Base-by-base conservation (phyloP, 441 rosid species). In the Macaranga tanarius region DNA sequence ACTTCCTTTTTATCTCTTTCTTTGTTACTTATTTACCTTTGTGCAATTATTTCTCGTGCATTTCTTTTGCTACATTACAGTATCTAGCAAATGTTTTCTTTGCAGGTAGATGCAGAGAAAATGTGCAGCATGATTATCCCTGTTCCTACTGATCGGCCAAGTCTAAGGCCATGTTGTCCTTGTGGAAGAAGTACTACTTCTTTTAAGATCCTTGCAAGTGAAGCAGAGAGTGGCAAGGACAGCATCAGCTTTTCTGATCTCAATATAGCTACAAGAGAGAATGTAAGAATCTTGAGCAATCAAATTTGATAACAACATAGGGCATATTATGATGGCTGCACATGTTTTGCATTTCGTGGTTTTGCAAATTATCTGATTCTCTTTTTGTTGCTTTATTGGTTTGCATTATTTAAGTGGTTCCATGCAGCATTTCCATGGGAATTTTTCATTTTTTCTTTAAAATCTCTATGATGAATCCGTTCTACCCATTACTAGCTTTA, bases 21-120 rank as follows among this genome's bases (percentile, higher is more conserved):
- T 11, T 17, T 23, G 38, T 57, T 0, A 13, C 11, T 2, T 45
- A 11, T 31, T 1, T 51, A n/a, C 45, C 31, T 26, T 6, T 56
- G 54, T n/a, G 16, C 12, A 7, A 25, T 38, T 23, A 15, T 11
- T 42, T 10, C 5, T 67, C 17, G 16, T 71, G 44, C 16, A 20
- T 60, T 47, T 73, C 23, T 10, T 48, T 2, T 34, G 28, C 7
- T 23, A 7, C 3, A 10, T 65, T 65, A 31, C 55, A 60, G 62
- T 65, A 22, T 16, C 58, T 63, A 70, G 66, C 28, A 52, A 38
- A 44, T 69, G 50, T 22, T 71, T 57, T 77, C 28, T 72, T 67
- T 79, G 75, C 81, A 93, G 98, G 64, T 26, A 76, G 92, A 95
- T 70, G 92, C 93, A 28, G 90, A 84, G 86, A 89, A 64, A 84